A percentile compares a stretch with the other conserved stretches of the same genome.
Conservation (phyloP, 768 basidiomycete genomes). For the Mycena vulgaris region DNA sequence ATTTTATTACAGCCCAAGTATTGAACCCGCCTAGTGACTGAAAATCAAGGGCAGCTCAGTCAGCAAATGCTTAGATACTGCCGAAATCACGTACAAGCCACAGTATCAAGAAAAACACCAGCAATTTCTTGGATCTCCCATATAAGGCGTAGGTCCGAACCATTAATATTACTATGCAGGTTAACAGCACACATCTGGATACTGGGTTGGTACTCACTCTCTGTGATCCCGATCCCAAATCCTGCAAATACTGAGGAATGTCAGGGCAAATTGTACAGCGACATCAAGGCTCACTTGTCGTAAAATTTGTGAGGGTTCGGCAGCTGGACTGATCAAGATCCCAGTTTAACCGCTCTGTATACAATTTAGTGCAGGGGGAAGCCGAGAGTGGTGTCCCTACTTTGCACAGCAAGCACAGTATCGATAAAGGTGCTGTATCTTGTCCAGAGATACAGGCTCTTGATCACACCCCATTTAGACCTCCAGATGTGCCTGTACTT, state of each 20-base stretch:
- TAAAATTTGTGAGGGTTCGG: not conserved
- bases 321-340: not conserved
- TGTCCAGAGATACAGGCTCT: conserved; percentile 44
- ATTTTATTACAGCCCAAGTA: conserved; percentile 2
- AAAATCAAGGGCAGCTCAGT: not conserved
- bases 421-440: conserved; percentile 47
- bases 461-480: conserved; percentile 41
- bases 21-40: conserved; percentile 4
- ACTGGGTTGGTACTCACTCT: not conserved
- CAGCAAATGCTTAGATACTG: too few species aligned
- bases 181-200: not conserved
- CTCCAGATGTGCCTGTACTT: conserved; percentile 40
- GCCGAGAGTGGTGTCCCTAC: conserved; percentile 17
- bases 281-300: not conserved
- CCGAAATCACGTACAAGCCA: not conserved
- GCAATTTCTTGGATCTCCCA: conserved; percentile 17
- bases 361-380: not conserved
- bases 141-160: conserved; percentile 28
- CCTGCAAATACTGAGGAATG: conserved; percentile 11
- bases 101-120: conserved; percentile 7
- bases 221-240: conserved; percentile 1
- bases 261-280: not conserved
- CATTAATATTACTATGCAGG: conserved; percentile 23
- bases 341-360: not conserved
- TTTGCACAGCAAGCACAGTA: conserved; percentile 27